Conservation (phyloP, 805 yeast genomes). For the Candida krabiensis region DNA sequence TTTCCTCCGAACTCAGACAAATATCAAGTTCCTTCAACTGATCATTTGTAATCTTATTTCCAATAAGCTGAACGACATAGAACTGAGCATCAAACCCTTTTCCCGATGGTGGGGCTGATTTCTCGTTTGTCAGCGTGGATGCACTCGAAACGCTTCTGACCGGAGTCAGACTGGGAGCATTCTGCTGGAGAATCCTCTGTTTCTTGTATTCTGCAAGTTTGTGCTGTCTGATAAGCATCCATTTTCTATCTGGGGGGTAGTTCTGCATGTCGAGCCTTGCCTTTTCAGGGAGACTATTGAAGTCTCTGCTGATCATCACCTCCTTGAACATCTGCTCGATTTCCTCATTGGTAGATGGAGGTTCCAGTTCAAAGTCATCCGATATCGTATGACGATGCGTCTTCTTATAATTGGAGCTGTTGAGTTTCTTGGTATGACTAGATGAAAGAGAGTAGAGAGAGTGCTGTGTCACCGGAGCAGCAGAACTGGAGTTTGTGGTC, state of each 20-base stretch:
- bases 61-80: slow-evolving; percentile 73
- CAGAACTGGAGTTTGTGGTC: slow-evolving; percentile 25
- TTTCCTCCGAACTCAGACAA: slow-evolving; percentile 78
- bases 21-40: slow-evolving; percentile 87
- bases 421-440: slow-evolving; percentile 29
- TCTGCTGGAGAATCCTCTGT: slow-evolving; percentile 22
- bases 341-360: slow-evolving; percentile 63
- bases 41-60: slow-evolving; percentile 62
- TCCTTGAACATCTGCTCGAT: slow-evolving; percentile 75
- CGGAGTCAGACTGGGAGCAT: slow-evolving; percentile 12
- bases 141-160: slow-evolving; percentile 16
- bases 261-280: slow-evolving; percentile 77
- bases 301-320: slow-evolving; percentile 81
- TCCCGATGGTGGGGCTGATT: slow-evolving; percentile 9
- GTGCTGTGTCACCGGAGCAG: slow-evolving; percentile 11
- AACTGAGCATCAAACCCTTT: slow-evolving; percentile 58
- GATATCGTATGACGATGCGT: slow-evolving; percentile 37
- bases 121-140: slow-evolving; percentile 12
- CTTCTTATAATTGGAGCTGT: slow-evolving; percentile 27
- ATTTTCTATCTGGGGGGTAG: slow-evolving; percentile 76
- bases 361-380: slow-evolving; percentile 52
- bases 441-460: slow-evolving; percentile 30
- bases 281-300: slow-evolving; percentile 56
- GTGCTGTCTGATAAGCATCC: slow-evolving; percentile 90
- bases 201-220: slow-evolving; percentile 73